Base-by-base conservation (phyloP, 2,329 filamentous ascomycete species). In the Neonectria faginata region DNA sequence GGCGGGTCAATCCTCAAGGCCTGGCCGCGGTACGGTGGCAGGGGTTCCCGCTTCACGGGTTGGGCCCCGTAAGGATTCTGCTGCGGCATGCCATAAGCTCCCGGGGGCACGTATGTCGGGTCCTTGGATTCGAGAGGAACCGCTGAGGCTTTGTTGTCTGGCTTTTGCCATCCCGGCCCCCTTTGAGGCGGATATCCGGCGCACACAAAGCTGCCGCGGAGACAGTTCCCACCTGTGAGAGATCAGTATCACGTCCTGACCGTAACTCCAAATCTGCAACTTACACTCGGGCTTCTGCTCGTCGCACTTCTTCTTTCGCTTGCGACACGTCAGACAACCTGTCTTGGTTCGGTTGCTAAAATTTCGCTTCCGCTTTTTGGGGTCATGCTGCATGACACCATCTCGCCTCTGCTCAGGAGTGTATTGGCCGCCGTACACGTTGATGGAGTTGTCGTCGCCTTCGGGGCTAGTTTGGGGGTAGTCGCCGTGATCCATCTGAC, bases 291-390 rank as follows among this genome's bases (percentile, higher is more conserved):
- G 96, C 78, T 97, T 97, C 58, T 87, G 88, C 82, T 98, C 96
- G 76, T 98, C 95, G 76, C 96, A 98, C 81, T 98, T 98, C 88
- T 98, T 98, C 86, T 98, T 98, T 64, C 95, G 88, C 76, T 89
- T 88, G 65, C 95, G 87, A 78, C 95, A 98, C 6, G 95, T 98
- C 80, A 97, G 89, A 78, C 95, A 98, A 33, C 94, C 94, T 10
- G 94, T 97, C 81, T 98, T 98, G 20, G 95, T 97, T 64, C 95
- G 88, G 79, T 97, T 97, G 81, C 93, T 97, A 75, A 97, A 98
- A 75, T 93, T 92, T 42, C 91, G 85, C 79, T 92, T 92, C 53
- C 90, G 82, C 78, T 91, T 91, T 78, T 91, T 91, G 4, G 86
- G 83, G 69, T 90, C 88, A 5, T 85, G 85, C 73, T 88, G 86